These are phyloP conservation scores for Huntiella bhutanensis DNA, from an alignment of 2,329 filamentous ascomycete genomes.

Conservation along the genomic window DNA sequence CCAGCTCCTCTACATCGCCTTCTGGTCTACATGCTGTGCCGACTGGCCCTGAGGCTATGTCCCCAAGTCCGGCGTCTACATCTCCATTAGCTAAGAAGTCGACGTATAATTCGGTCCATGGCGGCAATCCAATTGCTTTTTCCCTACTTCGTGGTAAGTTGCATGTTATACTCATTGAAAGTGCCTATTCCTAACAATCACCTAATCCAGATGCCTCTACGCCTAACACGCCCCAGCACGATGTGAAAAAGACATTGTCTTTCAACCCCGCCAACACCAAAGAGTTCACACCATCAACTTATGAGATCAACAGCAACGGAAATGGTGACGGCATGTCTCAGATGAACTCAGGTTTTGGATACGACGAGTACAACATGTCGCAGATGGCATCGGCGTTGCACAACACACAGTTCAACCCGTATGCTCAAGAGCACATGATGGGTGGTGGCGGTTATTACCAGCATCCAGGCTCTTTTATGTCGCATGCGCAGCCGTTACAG, in stretches of 20 bases:
- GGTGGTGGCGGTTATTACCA: constrained; percentile 49
- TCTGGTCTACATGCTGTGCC: constrained; percentile 9
- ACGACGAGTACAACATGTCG: constrained; percentile 46
- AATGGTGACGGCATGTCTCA: constrained; percentile 5
- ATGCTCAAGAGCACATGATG: constrained; percentile 51
- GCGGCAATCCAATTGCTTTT: constrained; percentile 73
- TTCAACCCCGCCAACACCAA: constrained; percentile 39
- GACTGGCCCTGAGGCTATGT: constrained; percentile 3
- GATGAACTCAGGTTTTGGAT: constrained; percentile 16
- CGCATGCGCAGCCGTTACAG: constrained; percentile 48
- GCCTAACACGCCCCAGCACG: constrained; percentile 12
- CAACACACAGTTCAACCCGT: constrained; percentile 47
- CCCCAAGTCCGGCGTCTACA: constrained; percentile 8
- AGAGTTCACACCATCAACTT: constrained; percentile 34
- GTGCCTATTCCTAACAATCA: constrained; percentile 5
- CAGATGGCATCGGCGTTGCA: constrained; percentile 32
- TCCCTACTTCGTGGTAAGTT: constrained; percentile 44
- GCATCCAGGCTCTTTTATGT: constrained; percentile 30
- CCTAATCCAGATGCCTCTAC: constrained; percentile 10
- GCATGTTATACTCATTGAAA: neutral
- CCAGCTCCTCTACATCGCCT: constrained; percentile 15
- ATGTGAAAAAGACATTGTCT: constrained; percentile 16
- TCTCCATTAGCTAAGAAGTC: constrained; percentile 36
- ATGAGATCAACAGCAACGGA: constrained; percentile 5
- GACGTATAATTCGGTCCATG: constrained; percentile 62